These are phyloP conservation scores for Saccharomycopsis babjevae DNA, from an alignment of 805 yeast genomes.

Conservation along the genomic window DNA sequence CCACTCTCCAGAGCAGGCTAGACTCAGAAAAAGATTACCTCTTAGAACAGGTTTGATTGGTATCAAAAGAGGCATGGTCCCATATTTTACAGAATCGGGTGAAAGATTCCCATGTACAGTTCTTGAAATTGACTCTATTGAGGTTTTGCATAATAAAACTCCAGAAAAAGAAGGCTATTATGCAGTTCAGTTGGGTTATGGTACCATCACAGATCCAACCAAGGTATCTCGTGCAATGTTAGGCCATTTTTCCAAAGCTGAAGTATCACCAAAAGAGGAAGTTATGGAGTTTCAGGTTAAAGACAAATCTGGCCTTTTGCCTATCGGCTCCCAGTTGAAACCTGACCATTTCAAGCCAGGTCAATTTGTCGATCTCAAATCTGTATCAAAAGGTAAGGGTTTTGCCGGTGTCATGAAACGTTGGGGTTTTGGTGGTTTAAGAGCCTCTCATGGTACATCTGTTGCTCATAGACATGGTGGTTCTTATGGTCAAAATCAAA, in stretches of 20 bases:
- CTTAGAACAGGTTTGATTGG: slow-evolving; percentile 79
- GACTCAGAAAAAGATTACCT: slow-evolving; percentile 62
- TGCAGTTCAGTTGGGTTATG: slow-evolving; percentile 83
- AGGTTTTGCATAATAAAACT: slow-evolving; percentile 69
- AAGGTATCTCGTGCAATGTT: slow-evolving; percentile 57
- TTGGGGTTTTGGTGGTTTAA: slow-evolving; percentile 79
- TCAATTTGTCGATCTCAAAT: slow-evolving; percentile 72
- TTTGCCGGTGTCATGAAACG: slow-evolving; percentile 98
- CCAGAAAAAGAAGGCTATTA: slow-evolving; percentile 64
- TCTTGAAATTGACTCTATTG: slow-evolving; percentile 77
- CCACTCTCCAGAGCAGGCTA: slow-evolving; percentile 60
- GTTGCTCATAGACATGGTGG: slow-evolving; percentile 92
- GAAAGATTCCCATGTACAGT: slow-evolving; percentile 74
- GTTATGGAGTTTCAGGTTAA: slow-evolving; percentile 75
- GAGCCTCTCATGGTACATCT: slow-evolving; percentile 94
- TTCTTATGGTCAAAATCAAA: slow-evolving; percentile 91
- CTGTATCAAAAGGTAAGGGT: slow-evolving; percentile 87
- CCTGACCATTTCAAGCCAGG: slow-evolving; percentile 83
- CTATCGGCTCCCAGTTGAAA: slow-evolving; percentile 64
- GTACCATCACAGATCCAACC: slow-evolving; percentile 45
- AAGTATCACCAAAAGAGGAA: slow-evolving; percentile 72
- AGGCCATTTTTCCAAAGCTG: slow-evolving; percentile 69
- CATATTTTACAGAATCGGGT: slow-evolving; percentile 68
- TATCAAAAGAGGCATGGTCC: slow-evolving; percentile 81
- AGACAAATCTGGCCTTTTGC: slow-evolving; percentile 52